Percentiles rank a stretch among this genome's conserved stretches.
phyloP scores from a whole-genome alignment of 352 stramenopile species.

The Blastocystis sp. region DNA sequence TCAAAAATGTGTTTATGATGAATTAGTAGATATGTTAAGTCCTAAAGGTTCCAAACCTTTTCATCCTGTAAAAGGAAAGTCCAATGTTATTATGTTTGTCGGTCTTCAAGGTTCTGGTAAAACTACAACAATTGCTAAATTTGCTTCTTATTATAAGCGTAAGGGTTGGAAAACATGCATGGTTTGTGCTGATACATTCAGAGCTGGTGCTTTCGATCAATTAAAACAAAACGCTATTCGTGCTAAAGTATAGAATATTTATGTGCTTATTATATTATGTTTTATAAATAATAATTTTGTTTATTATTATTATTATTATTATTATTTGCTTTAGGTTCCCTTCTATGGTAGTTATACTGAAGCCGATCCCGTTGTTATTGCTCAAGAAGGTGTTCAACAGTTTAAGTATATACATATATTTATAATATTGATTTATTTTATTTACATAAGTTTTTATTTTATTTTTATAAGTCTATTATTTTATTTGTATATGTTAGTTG shows the following conservation, averaged over 20 bases:
- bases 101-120: slow-evolving; percentile 76
- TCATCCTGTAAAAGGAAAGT: slow-evolving; percentile 65
- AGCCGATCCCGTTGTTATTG: slow-evolving; percentile 85
- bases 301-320: too few relatives aligned
- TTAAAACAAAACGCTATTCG: slow-evolving; percentile 98
- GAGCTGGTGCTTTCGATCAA: slow-evolving; percentile 92
- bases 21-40: slow-evolving; percentile 65
- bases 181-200: slow-evolving; percentile 96
- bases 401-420: too few relatives aligned
- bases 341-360: slow-evolving; percentile 96
- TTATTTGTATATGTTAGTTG: too few relatives aligned
- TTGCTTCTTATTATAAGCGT: slow-evolving; percentile 86
- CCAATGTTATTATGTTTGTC: slow-evolving; percentile 76
- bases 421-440: too few relatives aligned
- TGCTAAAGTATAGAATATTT: slow-evolving; percentile 47
- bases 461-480: too few relatives aligned
- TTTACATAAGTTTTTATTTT: too few relatives aligned
- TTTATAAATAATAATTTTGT: slow-evolving; percentile 4
- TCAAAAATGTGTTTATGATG: slow-evolving; percentile 66
- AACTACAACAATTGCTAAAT: slow-evolving; percentile 97
- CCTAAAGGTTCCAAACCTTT: slow-evolving; percentile 56
- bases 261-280: too few relatives aligned
- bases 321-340: too few relatives aligned
- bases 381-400: slow-evolving; percentile 81
- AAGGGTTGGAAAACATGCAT: slow-evolving; percentile 93